phyloP scores from a whole-genome alignment of 163 green algal species.

The Scenedesmus sp. region DNA sequence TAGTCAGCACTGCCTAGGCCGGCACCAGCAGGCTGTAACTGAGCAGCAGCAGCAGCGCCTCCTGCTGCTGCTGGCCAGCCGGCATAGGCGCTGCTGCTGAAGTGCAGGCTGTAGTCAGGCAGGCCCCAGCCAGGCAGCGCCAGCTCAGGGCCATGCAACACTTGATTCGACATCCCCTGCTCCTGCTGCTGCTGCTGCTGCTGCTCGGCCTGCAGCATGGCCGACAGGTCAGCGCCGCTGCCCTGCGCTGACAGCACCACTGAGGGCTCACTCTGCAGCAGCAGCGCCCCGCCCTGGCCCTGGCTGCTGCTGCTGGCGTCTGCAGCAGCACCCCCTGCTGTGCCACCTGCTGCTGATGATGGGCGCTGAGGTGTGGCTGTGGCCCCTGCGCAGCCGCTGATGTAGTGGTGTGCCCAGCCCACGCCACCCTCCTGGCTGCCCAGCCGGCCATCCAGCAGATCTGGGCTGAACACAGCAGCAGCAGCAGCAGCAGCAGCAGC shows the following conservation, averaged over 20 bases:
- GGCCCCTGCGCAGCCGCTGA: conserved; percentile 12
- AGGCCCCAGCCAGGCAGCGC: conserved; percentile 21
- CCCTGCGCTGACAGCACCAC: background rate
- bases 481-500: background rate
- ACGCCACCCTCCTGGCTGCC: background rate
- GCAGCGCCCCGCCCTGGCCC: background rate
- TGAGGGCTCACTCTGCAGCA: conserved; percentile 1
- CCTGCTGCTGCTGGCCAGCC: background rate
- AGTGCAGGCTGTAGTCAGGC: background rate
- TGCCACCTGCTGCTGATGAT: background rate
- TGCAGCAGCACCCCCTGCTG: background rate
- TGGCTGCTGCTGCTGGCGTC: background rate
- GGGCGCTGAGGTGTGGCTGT: background rate
- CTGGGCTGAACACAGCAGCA: conserved; percentile 6
- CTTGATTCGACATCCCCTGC: background rate
- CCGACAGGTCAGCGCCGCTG: background rate
- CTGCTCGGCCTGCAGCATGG: background rate
- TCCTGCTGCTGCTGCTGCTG: conserved; percentile 17
- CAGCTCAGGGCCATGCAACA: background rate
- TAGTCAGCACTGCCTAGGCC: background rate
- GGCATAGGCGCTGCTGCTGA: background rate
- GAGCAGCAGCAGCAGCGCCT: background rate
- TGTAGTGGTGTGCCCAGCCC: conserved; percentile 36
- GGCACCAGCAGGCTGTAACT: background rate
- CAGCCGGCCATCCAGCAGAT: background rate